Conservation (phyloP, 306 rosid genomes). For the Comarum palustre region DNA sequence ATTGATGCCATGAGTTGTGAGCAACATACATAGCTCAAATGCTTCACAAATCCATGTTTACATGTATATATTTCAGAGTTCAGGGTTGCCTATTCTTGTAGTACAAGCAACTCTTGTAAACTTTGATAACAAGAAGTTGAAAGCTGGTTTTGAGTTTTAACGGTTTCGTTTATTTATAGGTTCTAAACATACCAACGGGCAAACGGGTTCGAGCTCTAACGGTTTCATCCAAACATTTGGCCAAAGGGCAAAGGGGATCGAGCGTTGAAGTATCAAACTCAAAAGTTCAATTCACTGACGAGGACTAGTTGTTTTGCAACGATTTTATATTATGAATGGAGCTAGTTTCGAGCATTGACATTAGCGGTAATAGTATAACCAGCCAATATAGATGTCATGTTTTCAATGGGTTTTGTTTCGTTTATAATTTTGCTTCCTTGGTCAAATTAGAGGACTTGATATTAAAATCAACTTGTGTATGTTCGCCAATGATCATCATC, state of each 20-base stretch:
- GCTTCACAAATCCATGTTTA: not conserved
- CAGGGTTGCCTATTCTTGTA: not conserved
- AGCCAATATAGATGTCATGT: not conserved
- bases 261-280: not conserved
- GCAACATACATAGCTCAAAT: not conserved
- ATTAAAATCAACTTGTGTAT: not conserved
- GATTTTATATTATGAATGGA: not conserved
- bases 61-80: not conserved
- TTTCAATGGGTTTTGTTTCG: constrained; percentile 4
- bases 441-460: not conserved
- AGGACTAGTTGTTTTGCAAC: not conserved
- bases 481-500: not conserved
- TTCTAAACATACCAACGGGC: not conserved
- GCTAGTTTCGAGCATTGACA: not conserved
- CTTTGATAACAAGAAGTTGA: not conserved
- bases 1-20: not conserved
- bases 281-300: not conserved
- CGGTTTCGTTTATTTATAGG: not conserved
- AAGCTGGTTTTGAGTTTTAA: not conserved
- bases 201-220: not conserved
- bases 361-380: not conserved
- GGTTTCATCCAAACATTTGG: not conserved
- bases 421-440: not conserved
- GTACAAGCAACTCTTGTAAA: not conserved
- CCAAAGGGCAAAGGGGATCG: not conserved